Evolutionary conservation across 2,329 filamentous ascomycete genomes (phyloP), one percentile per base, ranked within the genome.

Genomic region (Ophiostoma montium): DNA sequence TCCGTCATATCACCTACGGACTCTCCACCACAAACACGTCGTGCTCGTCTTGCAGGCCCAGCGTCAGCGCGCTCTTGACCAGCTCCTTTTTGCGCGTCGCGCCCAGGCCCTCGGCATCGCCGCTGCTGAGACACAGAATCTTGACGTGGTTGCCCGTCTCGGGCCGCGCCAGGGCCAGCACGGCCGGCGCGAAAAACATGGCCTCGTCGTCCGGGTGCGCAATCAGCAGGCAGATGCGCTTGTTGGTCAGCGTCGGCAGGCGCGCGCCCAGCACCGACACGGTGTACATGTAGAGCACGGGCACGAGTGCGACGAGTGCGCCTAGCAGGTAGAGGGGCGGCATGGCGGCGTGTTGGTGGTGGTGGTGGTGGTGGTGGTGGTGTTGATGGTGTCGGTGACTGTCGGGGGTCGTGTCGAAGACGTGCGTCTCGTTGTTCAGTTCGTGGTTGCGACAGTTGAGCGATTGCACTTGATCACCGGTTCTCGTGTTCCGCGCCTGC

Each of bases 171-270:
- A 98, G 75, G n/a, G 85, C 80, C 58, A 94, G 74, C 13, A 96
- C 72, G 1, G 87, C 85, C 0, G 92, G 92, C 54, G 88, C 80
- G 67, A 98, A 98, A 73, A 98, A 98, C 92, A 98, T 98, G 64
- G 90, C 92, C 70, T 98, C 92, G 61, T 98, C 92, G 66, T 98
- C 92, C 0, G 92, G 92, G 67, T 98, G 92, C 19, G 92, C 92
- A 60, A 98, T 96, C 49, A 98, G 72, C 48, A 98, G 76, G 62
- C 86, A 84, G 61, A 98, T 87, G 60, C 86, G 80, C 73, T 94
- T 94, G 69, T 86, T 83, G 57, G 71, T 72, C 54, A 95, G 70
- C 41, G 69, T 75, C 4, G 86, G 84, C 57, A 86, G 76, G 31
- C 72, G 67, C 23, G 67, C 58, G 53, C 68, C 65, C 38, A 70